Base-by-base conservation (phyloP, 1,284 basidiomycete genomes). In the Ceratobasidium papillatum region DNA sequence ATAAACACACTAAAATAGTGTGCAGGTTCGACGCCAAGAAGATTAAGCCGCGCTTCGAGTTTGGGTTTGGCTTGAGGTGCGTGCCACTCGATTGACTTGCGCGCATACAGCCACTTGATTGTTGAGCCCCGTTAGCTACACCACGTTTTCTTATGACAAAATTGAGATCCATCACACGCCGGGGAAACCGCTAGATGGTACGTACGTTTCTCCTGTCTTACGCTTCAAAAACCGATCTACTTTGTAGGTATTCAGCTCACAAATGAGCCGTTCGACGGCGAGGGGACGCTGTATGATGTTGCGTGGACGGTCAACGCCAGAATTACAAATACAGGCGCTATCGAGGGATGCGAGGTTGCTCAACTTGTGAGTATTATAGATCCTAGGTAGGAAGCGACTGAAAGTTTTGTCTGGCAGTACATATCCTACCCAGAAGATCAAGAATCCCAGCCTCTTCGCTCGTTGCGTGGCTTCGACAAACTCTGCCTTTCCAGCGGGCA, bases 1-100 rank as follows among this genome's bases (percentile, higher is more conserved):
- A 30, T 5, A 22, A 12, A n/a, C 19, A 22, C 11, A 47, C 38
- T 1, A 5, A 8, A 12, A 22, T 19, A 14, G 25, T 25, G 8
- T 34, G 12, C 38, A 68, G 52, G 64, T 62, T 66, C 25, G 61
- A 69, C 34, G 63, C 63, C 27, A 81, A 81, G 43, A 79, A 82
- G 38, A 76, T 85, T n/a, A 78, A 79, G 8, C 83, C 86, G 17
- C 81, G 84, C 54, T 88, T 87, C 79, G 82, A 87, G 5, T 88
- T 88, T 77, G 87, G 87, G 0, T 77, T 80, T 76, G 82, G 82
- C 49, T 82, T 89, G n/a, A 86, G 86, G 32, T 89, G 84, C 79
- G 82, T 83, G 22, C 79, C 81, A 0, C 85, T 86, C 80, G 78
- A 77, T 82, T 83, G 77, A 78, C 79, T 30, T 25, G 2, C 25